These are phyloP conservation scores for Volvox carteri DNA, from an alignment of 163 green algal genomes.

Conservation along the genomic window DNA sequence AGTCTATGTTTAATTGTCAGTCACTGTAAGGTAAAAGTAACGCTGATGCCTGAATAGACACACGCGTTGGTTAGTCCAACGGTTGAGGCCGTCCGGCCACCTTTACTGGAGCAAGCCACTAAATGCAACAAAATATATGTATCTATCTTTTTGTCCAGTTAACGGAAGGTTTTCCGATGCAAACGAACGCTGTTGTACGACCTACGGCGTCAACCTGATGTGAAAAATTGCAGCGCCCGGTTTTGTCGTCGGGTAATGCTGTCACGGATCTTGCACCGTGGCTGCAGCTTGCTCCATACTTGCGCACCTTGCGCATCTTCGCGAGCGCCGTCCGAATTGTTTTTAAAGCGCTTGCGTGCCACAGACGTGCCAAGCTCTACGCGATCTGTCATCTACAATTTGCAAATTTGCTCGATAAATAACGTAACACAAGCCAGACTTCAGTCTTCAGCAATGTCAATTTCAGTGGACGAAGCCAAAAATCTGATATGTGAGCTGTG, in stretches of 20 bases:
- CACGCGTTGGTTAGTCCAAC: too few relatives aligned
- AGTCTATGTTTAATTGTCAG: too few relatives aligned
- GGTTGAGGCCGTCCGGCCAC: constrained; percentile 18
- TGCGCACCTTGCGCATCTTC: not conserved
- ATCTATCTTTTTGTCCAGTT: too few relatives aligned
- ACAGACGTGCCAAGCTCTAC: not conserved
- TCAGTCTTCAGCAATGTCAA: constrained; percentile 11
- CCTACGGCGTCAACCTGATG: not conserved
- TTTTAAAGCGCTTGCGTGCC: not conserved
- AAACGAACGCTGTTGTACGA: not conserved
- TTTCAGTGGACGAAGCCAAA: constrained; percentile 81
- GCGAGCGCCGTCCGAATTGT: not conserved
- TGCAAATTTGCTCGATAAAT: not conserved
- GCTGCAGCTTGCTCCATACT: not conserved
- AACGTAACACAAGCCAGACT: not conserved
- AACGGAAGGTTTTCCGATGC: too few relatives aligned
- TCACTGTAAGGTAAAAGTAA: too few relatives aligned
- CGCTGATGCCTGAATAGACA: too few relatives aligned
- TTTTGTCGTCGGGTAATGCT: not conserved
- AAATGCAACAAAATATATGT: too few relatives aligned
- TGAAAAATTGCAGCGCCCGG: too few relatives aligned
- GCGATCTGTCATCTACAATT: not conserved
- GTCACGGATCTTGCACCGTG: not conserved
- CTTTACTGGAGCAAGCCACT: too few relatives aligned
- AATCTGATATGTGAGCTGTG: constrained; percentile 92